Conservation (phyloP, 208 protist species). For the Naegleria gruberi region DNA sequence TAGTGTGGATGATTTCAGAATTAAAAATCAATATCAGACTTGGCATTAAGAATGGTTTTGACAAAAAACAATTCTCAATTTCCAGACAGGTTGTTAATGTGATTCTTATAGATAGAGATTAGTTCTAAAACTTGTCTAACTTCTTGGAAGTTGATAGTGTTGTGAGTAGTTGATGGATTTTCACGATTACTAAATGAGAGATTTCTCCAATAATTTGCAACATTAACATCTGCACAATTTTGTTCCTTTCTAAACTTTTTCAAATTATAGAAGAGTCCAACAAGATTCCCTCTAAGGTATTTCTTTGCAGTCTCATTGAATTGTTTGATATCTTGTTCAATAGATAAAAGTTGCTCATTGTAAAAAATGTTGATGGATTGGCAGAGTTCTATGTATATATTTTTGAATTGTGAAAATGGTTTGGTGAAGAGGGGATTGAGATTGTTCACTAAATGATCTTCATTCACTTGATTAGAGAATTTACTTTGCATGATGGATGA, state of each 20-base stretch:
- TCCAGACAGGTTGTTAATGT: no score
- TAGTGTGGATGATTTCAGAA: no score
- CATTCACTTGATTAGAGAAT: not conserved
- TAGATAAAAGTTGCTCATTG: not conserved
- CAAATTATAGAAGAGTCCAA: not conserved
- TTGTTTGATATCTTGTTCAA: not conserved
- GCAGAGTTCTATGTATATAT: not conserved
- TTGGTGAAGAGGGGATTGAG: not conserved
- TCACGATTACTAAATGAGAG: no score
- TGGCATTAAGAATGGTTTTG: no score
- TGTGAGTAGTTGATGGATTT: no score
- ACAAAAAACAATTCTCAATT: no score
- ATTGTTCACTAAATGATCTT: not conserved
- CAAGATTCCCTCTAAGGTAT: no score
- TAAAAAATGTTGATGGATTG: not conserved
- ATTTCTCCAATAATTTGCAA: not conserved
- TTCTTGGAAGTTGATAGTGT: no score
- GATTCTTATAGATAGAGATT: no score
- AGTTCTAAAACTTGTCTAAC: no score
- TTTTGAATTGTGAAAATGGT: not conserved
- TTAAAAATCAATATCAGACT: no score
- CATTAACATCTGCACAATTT: not conserved
- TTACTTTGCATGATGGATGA: not conserved
- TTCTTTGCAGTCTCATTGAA: not conserved
- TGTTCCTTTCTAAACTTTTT: not conserved